Evolutionary conservation across 1,284 basidiomycete genomes (phyloP).

Genomic region (Trametes polyzona): DNA sequence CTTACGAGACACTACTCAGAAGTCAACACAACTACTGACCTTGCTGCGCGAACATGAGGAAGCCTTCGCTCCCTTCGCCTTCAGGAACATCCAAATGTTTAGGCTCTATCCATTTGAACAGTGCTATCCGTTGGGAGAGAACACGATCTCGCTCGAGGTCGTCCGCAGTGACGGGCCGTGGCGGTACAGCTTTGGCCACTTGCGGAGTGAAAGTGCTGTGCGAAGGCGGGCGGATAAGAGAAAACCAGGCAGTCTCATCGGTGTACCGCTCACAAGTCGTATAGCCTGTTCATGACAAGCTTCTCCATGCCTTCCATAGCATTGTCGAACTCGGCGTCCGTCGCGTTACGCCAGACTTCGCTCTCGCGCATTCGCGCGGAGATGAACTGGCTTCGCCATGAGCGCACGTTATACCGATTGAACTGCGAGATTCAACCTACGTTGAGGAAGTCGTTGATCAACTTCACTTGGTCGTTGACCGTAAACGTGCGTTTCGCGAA

Average conservation of each 20-base stretch:
- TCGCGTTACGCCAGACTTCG: slow-evolving; percentile 80
- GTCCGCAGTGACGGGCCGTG: slow-evolving; percentile 87
- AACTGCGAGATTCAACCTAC: slow-evolving; percentile 53
- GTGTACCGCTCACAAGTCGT: slow-evolving; percentile 75
- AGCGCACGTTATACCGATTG: background rate
- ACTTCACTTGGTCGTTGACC: slow-evolving; percentile 89
- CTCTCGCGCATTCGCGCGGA: slow-evolving; percentile 82
- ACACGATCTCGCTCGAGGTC: slow-evolving; percentile 95
- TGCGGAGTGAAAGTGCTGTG: slow-evolving; percentile 92
- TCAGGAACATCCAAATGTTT: slow-evolving; percentile 87
- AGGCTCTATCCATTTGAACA: slow-evolving; percentile 92
- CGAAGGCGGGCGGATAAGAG: slow-evolving; percentile 1
- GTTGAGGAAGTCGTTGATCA: slow-evolving; percentile 89
- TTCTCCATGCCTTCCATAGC: slow-evolving; percentile 99
- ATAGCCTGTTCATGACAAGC: slow-evolving; percentile 97
- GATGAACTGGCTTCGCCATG: slow-evolving; percentile 69
- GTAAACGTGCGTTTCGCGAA: slow-evolving; percentile 90
- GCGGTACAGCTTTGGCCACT: slow-evolving; percentile 62
- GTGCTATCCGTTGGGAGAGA: slow-evolving; percentile 85
- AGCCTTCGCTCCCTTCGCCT: slow-evolving; percentile 75
- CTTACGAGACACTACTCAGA: background rate
- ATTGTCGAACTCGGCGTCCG: slow-evolving; percentile 91
- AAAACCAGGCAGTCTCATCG: background rate
- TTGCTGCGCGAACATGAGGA: slow-evolving; percentile 93
- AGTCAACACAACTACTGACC: slow-evolving; percentile 45